phyloP scores from a whole-genome alignment of 2,329 filamentous ascomycete species.

The Aureobasidium sp. region DNA sequence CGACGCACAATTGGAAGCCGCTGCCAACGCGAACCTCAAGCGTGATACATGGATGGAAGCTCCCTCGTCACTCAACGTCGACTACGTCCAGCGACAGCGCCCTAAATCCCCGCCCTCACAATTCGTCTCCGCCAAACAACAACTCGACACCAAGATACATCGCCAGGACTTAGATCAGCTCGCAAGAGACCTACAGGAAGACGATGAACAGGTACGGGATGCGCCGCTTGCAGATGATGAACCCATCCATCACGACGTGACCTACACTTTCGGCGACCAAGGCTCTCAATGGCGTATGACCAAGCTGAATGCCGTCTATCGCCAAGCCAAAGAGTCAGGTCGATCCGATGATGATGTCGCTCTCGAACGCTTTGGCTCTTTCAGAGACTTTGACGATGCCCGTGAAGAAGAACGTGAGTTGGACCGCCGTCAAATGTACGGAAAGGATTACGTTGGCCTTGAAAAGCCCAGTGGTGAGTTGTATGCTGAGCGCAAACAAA shows the following conservation, averaged over 20 bases:
- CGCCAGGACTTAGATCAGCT: conserved; percentile 84
- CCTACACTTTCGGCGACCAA: conserved; percentile 89
- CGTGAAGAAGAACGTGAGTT: conserved; percentile 94
- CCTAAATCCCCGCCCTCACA: conserved; percentile 53
- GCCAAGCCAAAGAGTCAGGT: conserved; percentile 77
- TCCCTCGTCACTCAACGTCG: conserved; percentile 82
- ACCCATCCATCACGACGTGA: conserved; percentile 67
- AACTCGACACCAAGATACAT: conserved; percentile 78
- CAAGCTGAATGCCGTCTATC: conserved; percentile 88
- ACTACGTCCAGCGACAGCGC: conserved; percentile 76
- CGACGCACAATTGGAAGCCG: conserved; percentile 45
- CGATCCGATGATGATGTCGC: conserved; percentile 85
- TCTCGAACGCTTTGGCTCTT: conserved; percentile 79
- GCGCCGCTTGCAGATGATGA: conserved; percentile 49
- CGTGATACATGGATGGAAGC: conserved; percentile 97
- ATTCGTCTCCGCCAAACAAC: conserved; percentile 56
- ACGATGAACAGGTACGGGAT: conserved; percentile 48
- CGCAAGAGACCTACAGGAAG: conserved; percentile 66
- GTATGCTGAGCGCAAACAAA: conserved; percentile 77
- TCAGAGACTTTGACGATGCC: conserved; percentile 91
- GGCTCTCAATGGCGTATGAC: conserved; percentile 98
- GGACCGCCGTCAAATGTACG: conserved; percentile 84
- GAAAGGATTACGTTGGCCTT: conserved; percentile 84
- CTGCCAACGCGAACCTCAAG: conserved; percentile 50
- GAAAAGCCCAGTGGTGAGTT: conserved; percentile 91